Evolutionary conservation across 2,329 filamentous ascomycete genomes (phyloP), one percentile per base, ranked within the genome.

Genomic region (Alternaria incomplexa): DNA sequence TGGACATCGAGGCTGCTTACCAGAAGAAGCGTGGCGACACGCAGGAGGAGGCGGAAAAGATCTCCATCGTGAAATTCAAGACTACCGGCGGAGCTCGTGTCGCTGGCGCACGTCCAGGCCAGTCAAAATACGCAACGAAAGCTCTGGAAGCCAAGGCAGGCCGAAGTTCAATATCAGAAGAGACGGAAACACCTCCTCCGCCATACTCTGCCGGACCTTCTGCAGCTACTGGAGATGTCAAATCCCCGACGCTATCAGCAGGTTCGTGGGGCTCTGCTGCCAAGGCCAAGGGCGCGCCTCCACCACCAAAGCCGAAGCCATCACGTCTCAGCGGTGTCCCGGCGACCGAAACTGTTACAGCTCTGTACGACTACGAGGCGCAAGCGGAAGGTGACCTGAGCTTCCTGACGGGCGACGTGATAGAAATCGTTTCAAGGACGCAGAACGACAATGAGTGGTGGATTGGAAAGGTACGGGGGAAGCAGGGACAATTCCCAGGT

Each of bases 371-470:
- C 77, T 99, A 97, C 76, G 93, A 97, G 65, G 96, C 96, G 6
- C 94, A 98, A 78, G 94, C 95, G 1, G 93, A 97, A 67, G 94
- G 94, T 4, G 96, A 99, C 77, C 83, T 99, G 66, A 97, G 92
- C 73, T 99, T 99, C 82, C 87, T 87, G 17, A 89, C 93, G 0
- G 94, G 95, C 6, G 96, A 99, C 65, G 83, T 91, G 5, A 98
- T 99, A 74, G 94, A 98, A 79, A 94, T 99, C 71, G 79, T 96
- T 3, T 86, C 86, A 63, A 87, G 92, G 70, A 97, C 93, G n/a
- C 85, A 87, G 66, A 97, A 97, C 74, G 90, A 93, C 55, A 98
- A 99, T 72, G 96, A 99, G 81, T 99, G 96, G 96, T 99, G 96
- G 96, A 90, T 86, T 9, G 96, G 96, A 40, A 92, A 89, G 77